phyloP scores from a whole-genome alignment of 148 eudicot genomes.

The Chenopodium berlandieri region DNA sequence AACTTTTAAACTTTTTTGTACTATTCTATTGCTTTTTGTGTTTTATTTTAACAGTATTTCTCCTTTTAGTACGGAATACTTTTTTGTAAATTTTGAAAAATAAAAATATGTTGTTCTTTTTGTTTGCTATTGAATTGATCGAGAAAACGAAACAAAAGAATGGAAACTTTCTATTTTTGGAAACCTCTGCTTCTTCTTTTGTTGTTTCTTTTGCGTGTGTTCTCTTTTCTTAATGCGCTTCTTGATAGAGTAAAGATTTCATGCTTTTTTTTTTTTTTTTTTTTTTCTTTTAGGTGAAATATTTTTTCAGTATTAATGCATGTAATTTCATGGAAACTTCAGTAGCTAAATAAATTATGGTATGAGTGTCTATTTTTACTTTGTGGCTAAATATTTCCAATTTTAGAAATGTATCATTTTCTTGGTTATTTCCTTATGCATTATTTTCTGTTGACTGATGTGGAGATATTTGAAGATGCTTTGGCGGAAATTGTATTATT shows the following conservation, averaged over 20 bases:
- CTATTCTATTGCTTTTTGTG: neutral
- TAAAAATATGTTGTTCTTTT: neutral
- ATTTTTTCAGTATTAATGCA: neutral
- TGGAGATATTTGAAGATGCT: neutral
- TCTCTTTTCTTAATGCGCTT: neutral
- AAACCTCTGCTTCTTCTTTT: neutral
- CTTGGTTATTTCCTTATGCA: constrained; percentile 10
- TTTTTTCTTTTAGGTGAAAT: neutral
- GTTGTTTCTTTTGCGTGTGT: neutral
- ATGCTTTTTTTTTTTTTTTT: neutral
- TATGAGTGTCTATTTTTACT: neutral
- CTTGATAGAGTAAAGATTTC: no score
- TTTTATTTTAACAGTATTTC: neutral
- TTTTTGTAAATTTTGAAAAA: neutral
- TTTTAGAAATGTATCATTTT: constrained; percentile 5
- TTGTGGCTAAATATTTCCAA: neutral
- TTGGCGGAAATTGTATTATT: no score
- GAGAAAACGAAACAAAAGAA: neutral
- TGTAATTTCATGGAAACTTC: neutral
- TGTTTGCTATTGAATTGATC: neutral
- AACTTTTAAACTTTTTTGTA: neutral
- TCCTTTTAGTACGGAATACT: neutral
- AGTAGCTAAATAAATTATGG: neutral
- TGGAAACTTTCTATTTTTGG: constrained; percentile 3
- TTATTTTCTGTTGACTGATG: neutral